Percentiles rank a stretch among this genome's conserved stretches.
Conservation (phyloP, 495 filamentous ascomycete genomes). For the Talaromyces thailandensis region DNA sequence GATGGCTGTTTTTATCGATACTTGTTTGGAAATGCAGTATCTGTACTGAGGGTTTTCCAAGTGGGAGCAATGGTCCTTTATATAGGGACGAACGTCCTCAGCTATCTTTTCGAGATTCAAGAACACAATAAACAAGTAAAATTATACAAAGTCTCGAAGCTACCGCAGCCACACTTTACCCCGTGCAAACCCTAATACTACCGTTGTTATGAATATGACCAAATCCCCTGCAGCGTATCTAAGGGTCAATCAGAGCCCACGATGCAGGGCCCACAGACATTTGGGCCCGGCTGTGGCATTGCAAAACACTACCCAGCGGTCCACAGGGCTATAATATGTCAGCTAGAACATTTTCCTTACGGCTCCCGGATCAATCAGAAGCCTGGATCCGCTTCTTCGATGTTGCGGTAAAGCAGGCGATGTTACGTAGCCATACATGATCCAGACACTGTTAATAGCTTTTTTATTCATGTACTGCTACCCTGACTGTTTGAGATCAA, state of each 20-base stretch:
- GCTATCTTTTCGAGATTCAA: neutral
- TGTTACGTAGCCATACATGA: constrained; percentile 5
- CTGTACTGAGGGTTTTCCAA: neutral
- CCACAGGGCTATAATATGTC: neutral
- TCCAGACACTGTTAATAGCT: neutral
- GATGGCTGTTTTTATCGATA: neutral
- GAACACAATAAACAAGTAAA: neutral
- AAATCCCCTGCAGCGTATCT: neutral
- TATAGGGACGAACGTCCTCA: neutral
- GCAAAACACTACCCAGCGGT: neutral
- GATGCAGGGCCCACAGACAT: neutral
- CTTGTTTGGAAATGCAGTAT: neutral
- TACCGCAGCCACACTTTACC: neutral
- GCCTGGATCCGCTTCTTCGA: neutral
- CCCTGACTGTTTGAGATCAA: neutral
- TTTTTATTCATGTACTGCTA: neutral
- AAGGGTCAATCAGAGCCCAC: neutral
- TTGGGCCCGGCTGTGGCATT: neutral
- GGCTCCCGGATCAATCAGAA: neutral
- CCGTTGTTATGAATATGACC: neutral
- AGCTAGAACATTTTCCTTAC: neutral
- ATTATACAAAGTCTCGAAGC: constrained; percentile 1
- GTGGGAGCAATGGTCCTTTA: neutral
- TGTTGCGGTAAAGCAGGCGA: neutral
- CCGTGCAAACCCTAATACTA: constrained; percentile 1